A percentile compares a stretch with the other conserved stretches of the same genome.
Conservation (phyloP, 2,329 filamentous ascomycete species). For the Ascosphaera apis region DNA sequence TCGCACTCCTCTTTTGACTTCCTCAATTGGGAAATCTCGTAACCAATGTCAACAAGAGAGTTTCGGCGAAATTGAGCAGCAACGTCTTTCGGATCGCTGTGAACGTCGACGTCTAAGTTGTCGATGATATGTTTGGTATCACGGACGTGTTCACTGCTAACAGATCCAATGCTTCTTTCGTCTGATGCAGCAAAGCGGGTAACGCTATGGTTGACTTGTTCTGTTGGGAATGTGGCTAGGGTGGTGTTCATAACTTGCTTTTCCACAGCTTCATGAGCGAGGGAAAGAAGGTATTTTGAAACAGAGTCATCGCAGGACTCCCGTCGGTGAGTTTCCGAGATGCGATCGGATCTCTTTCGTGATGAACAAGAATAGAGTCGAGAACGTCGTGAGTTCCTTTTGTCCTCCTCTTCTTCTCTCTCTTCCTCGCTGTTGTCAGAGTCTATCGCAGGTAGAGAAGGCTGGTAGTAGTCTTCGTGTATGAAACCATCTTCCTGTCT, state of each 20-base stretch:
- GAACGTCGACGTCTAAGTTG: slow-evolving; percentile 1
- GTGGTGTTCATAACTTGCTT: slow-evolving; percentile 49
- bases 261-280: slow-evolving; percentile 60
- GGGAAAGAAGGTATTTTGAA: slow-evolving; percentile 51
- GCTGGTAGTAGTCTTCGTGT: slow-evolving; percentile 14
- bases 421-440: slow-evolving; percentile 3
- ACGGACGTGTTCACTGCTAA: slow-evolving; percentile 18
- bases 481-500: neutral
- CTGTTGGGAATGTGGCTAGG: slow-evolving; percentile 26
- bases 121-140: slow-evolving; percentile 12
- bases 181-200: slow-evolving; percentile 19
- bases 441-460: slow-evolving; percentile 21
- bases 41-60: slow-evolving; percentile 29
- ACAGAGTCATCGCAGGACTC: slow-evolving; percentile 54
- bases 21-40: slow-evolving; percentile 64
- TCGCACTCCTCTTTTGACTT: slow-evolving; percentile 46
- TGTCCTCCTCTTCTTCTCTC: neutral
- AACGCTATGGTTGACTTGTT: slow-evolving; percentile 22
- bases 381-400: slow-evolving; percentile 5
- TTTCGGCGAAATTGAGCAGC: slow-evolving; percentile 16
- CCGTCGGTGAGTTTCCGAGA: slow-evolving; percentile 8
- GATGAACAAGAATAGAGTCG: slow-evolving; percentile 8
- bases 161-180: slow-evolving; percentile 2
- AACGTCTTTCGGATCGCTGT: slow-evolving; percentile 7
- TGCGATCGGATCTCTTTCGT: slow-evolving; percentile 5